Conservation (phyloP, 164 flowering plant species). For the Taxillus chinensis region DNA sequence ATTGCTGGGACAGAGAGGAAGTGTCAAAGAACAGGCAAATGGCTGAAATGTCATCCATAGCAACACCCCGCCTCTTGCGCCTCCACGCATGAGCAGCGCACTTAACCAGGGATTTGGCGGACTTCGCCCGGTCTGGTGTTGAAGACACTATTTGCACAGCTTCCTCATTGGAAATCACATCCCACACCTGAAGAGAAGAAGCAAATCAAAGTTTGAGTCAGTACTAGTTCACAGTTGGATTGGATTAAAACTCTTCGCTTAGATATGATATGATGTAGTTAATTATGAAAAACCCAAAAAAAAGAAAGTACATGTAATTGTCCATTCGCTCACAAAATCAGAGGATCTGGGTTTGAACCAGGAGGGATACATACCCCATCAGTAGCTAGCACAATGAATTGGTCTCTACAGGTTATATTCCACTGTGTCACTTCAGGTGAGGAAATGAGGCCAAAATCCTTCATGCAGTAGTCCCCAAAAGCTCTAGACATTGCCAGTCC, state of each 20-base stretch:
- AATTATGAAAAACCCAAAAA: too few species aligned
- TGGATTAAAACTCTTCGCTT: too few species aligned
- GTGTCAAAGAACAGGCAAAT: background rate
- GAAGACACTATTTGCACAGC: constrained; percentile 1
- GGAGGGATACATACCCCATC: constrained; percentile 63
- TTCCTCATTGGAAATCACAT: background rate
- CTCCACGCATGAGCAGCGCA: background rate
- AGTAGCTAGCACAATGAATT: constrained; percentile 68
- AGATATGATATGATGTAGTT: too few species aligned
- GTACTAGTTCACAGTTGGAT: too few species aligned
- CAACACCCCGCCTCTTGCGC: background rate
- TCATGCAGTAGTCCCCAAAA: constrained; percentile 77
- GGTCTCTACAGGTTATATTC: constrained; percentile 49
- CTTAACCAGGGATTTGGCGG: background rate
- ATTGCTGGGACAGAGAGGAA: background rate
- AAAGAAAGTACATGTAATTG: too few species aligned
- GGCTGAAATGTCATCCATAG: constrained; percentile 3
- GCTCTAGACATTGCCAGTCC: constrained; percentile 94
- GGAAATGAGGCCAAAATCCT: constrained; percentile 74
- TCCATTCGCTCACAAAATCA: too few species aligned
- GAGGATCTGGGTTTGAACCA: too few species aligned
- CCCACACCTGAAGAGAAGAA: background rate
- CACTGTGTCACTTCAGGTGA: constrained; percentile 78
- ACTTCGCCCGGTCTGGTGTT: background rate
- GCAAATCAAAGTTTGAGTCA: background rate